Percentiles rank a stretch among this genome's conserved stretches.
These are phyloP conservation scores for Penicillium brevicompactum DNA, from an alignment of 2,329 filamentous ascomycete genomes.

Conservation along the genomic window DNA sequence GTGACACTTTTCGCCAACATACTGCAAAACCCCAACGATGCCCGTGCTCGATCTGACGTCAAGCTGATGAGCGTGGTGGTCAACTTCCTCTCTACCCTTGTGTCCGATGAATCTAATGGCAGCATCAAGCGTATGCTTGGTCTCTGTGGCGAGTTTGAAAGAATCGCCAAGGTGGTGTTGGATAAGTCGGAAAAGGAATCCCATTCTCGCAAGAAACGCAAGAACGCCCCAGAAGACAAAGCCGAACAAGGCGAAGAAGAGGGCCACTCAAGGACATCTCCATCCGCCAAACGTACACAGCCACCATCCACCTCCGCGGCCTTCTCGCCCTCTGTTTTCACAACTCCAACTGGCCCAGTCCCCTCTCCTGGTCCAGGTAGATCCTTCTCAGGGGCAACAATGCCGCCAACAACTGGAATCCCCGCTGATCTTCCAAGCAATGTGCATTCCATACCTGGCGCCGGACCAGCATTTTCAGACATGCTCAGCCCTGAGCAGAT, in stretches of 20 bases:
- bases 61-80: conserved; percentile 92
- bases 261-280: conserved; percentile 14
- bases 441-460: conserved; percentile 30
- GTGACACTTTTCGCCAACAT: conserved; percentile 97
- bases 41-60: conserved; percentile 82
- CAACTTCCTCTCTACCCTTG: conserved; percentile 84
- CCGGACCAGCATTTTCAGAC: conserved; percentile 39
- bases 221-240: conserved; percentile 62
- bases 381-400: conserved; percentile 28
- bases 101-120: conserved; percentile 85
- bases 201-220: conserved; percentile 78
- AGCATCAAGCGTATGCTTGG: conserved; percentile 92
- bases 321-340: conserved; percentile 31
- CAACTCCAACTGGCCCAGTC: conserved; percentile 18
- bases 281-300: conserved; percentile 32
- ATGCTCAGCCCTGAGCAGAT: conserved; percentile 41
- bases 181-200: conserved; percentile 89
- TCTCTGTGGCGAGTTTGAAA: conserved; percentile 89
- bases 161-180: conserved; percentile 86
- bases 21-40: conserved; percentile 89
- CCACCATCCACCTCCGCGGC: conserved; percentile 19
- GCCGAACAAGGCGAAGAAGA: conserved; percentile 21
- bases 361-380: conserved; percentile 20
- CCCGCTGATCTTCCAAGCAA: conserved; percentile 27
- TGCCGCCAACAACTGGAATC: conserved; percentile 26